Evolutionary conservation across 768 basidiomycete genomes (phyloP).

Genomic region (Lactarius deliciosus): DNA sequence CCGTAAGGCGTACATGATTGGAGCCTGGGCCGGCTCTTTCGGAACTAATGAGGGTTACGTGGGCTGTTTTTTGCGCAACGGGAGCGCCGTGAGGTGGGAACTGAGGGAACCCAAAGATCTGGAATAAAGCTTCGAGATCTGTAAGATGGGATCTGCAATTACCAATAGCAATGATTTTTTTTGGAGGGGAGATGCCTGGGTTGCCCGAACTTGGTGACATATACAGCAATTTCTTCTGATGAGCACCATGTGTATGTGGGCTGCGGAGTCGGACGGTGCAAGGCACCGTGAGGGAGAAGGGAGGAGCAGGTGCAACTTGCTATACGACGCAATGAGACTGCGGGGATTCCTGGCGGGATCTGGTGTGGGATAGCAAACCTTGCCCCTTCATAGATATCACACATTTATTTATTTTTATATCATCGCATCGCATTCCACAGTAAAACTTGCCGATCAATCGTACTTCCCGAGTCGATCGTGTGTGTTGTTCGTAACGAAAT

Average conservation of each 20-base stretch:
- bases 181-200: not conserved
- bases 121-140: constrained; percentile 6
- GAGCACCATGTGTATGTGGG: constrained; percentile 4
- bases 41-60: not conserved
- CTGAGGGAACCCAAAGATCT: constrained; percentile 14
- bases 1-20: not conserved
- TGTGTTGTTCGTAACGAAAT: not conserved
- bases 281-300: not conserved
- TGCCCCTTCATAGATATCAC: not conserved
- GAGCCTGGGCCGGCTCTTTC: not conserved
- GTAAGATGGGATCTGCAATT: constrained; percentile 7
- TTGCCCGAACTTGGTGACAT: not conserved
- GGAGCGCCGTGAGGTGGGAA: constrained; percentile 1
- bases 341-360: not conserved
- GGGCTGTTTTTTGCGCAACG: not conserved
- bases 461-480: not conserved
- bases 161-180: not conserved
- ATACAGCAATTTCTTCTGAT: not conserved
- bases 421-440: not conserved
- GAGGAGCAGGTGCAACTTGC: not conserved
- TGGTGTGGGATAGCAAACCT: too few relatives aligned
- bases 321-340: not conserved
- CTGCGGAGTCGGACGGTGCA: constrained; percentile 12
- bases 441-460: not conserved
- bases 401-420: not conserved